A percentile compares a stretch with the other conserved stretches of the same genome.
These are phyloP conservation scores for Phytophthora parvispora DNA, from an alignment of 352 stramenopile species.

Conservation along the genomic window DNA sequence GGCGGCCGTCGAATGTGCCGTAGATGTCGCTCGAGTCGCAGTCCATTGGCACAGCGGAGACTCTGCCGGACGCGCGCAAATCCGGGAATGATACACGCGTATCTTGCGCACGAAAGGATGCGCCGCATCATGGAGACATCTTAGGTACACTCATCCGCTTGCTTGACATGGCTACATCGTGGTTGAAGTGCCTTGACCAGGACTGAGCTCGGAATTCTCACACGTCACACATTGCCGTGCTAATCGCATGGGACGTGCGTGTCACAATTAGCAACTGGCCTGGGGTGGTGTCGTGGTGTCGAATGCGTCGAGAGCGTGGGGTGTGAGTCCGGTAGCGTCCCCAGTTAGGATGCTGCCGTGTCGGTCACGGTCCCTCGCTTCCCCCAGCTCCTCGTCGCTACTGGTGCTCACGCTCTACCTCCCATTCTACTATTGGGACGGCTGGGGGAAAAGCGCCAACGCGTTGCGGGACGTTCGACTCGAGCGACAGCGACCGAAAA, in stretches of 20 bases:
- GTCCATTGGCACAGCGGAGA: constrained; percentile 16
- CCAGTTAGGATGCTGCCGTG: constrained; percentile 4
- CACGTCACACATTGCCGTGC: constrained; percentile 2
- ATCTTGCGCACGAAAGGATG: constrained; percentile 6
- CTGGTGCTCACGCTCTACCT: constrained; percentile 4
- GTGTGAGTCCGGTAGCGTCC: constrained; percentile 4
- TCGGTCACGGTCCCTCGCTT: constrained; percentile 14
- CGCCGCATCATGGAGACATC: too few relatives aligned
- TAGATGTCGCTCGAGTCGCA: constrained; percentile 49
- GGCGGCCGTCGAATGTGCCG: constrained; percentile 52
- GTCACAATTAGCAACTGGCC: constrained; percentile 3
- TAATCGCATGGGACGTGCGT: background rate
- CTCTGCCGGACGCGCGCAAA: constrained; percentile 11
- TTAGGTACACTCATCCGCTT: constrained; percentile 14
- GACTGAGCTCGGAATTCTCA: too few relatives aligned
- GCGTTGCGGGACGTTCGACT: constrained; percentile 5
- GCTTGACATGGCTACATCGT: background rate
- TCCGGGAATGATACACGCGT: constrained; percentile 10
- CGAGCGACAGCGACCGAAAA: background rate
- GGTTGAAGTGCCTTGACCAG: too few relatives aligned
- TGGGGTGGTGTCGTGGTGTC: constrained; percentile 11
- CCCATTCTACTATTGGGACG: constrained; percentile 23
- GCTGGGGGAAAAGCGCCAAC: constrained; percentile 3
- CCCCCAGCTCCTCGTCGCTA: background rate
- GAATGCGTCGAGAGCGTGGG: constrained; percentile 15